Base-by-base conservation (phyloP, 2,329 filamentous ascomycete genomes). In the Fusarium chlamydosporum region DNA sequence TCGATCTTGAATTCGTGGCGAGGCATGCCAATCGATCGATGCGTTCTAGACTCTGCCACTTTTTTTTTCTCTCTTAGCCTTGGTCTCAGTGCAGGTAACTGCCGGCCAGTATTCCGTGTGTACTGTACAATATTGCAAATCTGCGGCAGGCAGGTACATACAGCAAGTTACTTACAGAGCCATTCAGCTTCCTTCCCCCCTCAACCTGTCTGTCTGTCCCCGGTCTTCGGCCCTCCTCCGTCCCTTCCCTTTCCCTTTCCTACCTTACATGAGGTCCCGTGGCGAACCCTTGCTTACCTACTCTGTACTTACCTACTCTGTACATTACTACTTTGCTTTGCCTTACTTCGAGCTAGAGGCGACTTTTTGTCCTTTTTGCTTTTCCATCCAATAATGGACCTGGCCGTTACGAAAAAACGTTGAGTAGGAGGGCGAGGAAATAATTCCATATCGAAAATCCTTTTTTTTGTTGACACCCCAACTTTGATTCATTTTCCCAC, bases 11-110 rank as follows among this genome's bases (percentile, higher is more conserved):
- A 20, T 23, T 7, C 42, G 61, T 60, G 61, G 54, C 61, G 42
- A 31, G 38, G 4, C 16, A 11, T 26, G 53, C 46, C 38, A 60
- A 65, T 65, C 35, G 61, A 42, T 34, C 35, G 27, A 63, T 13
- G 23, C 9, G 40, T 47, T 65, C 61, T 60, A 65, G 61, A 65
- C 61, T 47, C 46, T 38, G 31, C 42, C 40, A 47, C 50, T 6
- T 26, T 35, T 47, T 34, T 38, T 38, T 50, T 29, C 11, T 3
- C 12, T 29, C 11, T 27, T n/a, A 46, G 3, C 2, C 20, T 31
- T 31, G 27, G 11, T 20, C 43, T 35, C 46, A 61, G 33, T 27
- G n/a, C 41, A 29, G 7, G 29, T 29, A 29, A 23, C 23, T 26
- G 38, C n/a, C n/a, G 23, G 11, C 8, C 10, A 23, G 20, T 13